phyloP scores from a whole-genome alignment of 495 filamentous ascomycete genomes.

The Usnea hakonensis region DNA sequence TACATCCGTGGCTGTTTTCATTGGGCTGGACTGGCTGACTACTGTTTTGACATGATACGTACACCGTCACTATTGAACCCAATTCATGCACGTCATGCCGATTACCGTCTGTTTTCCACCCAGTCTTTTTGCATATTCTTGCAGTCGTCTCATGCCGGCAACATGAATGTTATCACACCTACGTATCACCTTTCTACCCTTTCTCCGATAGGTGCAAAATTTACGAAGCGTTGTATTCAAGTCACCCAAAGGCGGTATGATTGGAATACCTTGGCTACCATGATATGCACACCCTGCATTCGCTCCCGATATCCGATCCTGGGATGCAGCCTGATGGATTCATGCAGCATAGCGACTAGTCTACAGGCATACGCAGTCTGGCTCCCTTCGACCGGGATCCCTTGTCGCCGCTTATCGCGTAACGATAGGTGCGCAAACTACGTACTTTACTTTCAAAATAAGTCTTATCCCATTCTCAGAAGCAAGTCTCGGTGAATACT shows the following conservation, averaged over 20 bases:
- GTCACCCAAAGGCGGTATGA: background rate
- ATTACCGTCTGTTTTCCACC: too few species aligned
- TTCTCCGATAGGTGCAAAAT: background rate
- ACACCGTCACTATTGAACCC: too few species aligned
- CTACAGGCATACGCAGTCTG: too few species aligned
- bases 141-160: background rate
- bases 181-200: fast-evolving
- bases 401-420: constrained; percentile 9
- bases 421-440: constrained; percentile 6
- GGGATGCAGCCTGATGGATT: too few species aligned
- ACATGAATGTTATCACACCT: background rate
- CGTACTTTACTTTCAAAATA: too few species aligned
- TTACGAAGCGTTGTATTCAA: background rate
- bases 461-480: background rate
- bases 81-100: constrained; percentile 1
- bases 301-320: too few species aligned
- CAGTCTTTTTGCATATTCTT: too few species aligned
- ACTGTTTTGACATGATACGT: too few species aligned
- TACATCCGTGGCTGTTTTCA: too few species aligned
- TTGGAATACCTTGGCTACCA: background rate
- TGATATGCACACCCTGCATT: background rate
- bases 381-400: background rate
- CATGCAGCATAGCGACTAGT: too few species aligned
- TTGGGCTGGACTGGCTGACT: too few species aligned
- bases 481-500: constrained; percentile 12